These are phyloP conservation scores for Papiliotrema fonsecae DNA, from an alignment of 1,284 basidiomycete genomes.

Conservation along the genomic window DNA sequence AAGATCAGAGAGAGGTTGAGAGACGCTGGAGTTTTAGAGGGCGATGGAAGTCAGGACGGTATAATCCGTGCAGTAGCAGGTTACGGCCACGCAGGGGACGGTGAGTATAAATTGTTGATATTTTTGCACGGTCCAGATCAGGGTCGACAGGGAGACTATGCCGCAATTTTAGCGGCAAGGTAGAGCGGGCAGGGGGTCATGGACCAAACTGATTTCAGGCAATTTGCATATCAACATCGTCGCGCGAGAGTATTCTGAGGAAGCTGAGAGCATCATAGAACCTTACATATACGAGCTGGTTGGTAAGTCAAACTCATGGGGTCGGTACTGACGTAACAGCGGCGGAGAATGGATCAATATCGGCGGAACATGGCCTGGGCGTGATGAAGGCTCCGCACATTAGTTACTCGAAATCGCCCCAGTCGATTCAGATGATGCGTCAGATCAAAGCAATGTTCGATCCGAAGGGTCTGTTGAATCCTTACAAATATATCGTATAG, in stretches of 20 bases:
- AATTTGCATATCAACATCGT: constrained; percentile 94
- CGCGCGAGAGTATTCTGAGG: constrained; percentile 74
- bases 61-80: constrained; percentile 80
- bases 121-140: no score
- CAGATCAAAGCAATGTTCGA: constrained; percentile 88
- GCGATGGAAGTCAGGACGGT: constrained; percentile 53
- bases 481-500: constrained; percentile 45
- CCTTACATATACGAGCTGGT: constrained; percentile 95
- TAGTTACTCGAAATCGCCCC: constrained; percentile 75
- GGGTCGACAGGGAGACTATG: no score
- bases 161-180: no score
- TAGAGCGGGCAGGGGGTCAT: no score
- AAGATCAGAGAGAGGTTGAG: constrained; percentile 68
- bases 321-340: constrained; percentile 7
- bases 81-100: constrained; percentile 96
- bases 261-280: constrained; percentile 82
- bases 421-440: constrained; percentile 83
- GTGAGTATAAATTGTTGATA: no score
- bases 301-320: constrained; percentile 27
- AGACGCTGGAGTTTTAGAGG: constrained; percentile 64
- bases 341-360: constrained; percentile 72
- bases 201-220: constrained; percentile 54
- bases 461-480: constrained; percentile 78
- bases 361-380: constrained; percentile 91
- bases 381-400: constrained; percentile 91